phyloP scores from a whole-genome alignment of 768 basidiomycete species.

The Termitomyces sp. region DNA sequence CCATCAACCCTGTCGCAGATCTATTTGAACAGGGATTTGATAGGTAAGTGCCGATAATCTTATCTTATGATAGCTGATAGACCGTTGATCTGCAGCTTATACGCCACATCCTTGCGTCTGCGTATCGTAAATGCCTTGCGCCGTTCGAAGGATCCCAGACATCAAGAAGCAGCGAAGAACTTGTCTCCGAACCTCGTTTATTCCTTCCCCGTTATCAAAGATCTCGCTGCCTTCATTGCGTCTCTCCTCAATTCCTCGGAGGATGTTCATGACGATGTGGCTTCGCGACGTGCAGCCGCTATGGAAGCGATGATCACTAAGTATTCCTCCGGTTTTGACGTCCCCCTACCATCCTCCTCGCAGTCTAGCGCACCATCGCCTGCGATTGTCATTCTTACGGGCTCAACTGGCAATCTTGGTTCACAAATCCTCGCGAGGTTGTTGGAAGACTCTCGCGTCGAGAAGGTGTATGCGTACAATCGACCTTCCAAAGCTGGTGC shows the following conservation, averaged over 20 bases:
- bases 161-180: conserved; percentile 13
- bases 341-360: neutral
- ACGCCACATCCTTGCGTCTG: conserved; percentile 9
- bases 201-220: conserved; percentile 35
- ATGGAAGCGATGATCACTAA: conserved; percentile 38
- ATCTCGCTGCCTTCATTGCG: conserved; percentile 7
- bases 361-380: neutral
- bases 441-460: conserved; percentile 33
- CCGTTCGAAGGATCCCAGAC: neutral
- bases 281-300: neutral
- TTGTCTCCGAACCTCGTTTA: conserved; percentile 42
- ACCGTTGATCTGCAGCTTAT: neutral
- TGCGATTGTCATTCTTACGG: conserved; percentile 24
- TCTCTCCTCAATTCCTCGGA: neutral
- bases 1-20: neutral
- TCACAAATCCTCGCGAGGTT: conserved; percentile 23
- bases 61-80: neutral
- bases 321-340: conserved; percentile 26
- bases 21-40: conserved; percentile 13
- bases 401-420: conserved; percentile 27
- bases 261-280: neutral
- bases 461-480: conserved; percentile 38
- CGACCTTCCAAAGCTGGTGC: conserved; percentile 6
- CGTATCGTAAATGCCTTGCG: conserved; percentile 6
- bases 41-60: neutral